Evolutionary conservation across 495 filamentous ascomycete species (phyloP).

Genomic region (Baudoinia panamericana): DNA sequence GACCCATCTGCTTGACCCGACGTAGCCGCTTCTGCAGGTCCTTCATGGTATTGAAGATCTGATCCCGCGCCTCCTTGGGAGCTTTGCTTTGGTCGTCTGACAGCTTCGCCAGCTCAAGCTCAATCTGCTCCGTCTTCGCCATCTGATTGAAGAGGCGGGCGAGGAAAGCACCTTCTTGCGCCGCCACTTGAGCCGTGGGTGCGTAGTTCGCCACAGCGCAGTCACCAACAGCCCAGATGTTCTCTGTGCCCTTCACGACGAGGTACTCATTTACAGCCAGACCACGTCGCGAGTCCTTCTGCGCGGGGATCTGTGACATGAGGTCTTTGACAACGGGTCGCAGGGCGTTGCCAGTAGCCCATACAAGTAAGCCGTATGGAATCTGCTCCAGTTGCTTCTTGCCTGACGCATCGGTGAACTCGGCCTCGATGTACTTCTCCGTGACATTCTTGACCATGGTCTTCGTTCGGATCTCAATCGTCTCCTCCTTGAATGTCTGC

Average conservation of each 20-base stretch:
- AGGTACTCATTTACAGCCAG: slow-evolving; percentile 96
- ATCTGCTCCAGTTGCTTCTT: slow-evolving; percentile 66
- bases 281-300: slow-evolving; percentile 88
- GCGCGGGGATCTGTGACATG: slow-evolving; percentile 81
- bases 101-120: slow-evolving; percentile 51
- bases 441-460: slow-evolving; percentile 98
- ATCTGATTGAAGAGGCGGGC: slow-evolving; percentile 95
- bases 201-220: slow-evolving; percentile 94
- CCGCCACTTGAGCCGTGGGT: slow-evolving; percentile 90
- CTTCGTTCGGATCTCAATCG: slow-evolving; percentile 92
- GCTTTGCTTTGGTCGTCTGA: slow-evolving; percentile 52
- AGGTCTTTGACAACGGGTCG: slow-evolving; percentile 80
- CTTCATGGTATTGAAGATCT: slow-evolving; percentile 59
- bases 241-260: slow-evolving; percentile 89
- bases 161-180: slow-evolving; percentile 91
- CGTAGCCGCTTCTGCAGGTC: slow-evolving; percentile 71
- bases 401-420: slow-evolving; percentile 74
- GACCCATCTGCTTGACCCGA: slow-evolving; percentile 81
- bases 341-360: slow-evolving; percentile 94
- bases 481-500: slow-evolving; percentile 96
- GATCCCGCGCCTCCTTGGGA: slow-evolving; percentile 43
- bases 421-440: slow-evolving; percentile 86
- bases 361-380: slow-evolving; percentile 92
- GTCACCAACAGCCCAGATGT: slow-evolving; percentile 86
- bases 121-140: slow-evolving; percentile 75